Evolutionary conservation across 192 early-diverging fungal species (phyloP).

Genomic region (Coemansia sp.): DNA sequence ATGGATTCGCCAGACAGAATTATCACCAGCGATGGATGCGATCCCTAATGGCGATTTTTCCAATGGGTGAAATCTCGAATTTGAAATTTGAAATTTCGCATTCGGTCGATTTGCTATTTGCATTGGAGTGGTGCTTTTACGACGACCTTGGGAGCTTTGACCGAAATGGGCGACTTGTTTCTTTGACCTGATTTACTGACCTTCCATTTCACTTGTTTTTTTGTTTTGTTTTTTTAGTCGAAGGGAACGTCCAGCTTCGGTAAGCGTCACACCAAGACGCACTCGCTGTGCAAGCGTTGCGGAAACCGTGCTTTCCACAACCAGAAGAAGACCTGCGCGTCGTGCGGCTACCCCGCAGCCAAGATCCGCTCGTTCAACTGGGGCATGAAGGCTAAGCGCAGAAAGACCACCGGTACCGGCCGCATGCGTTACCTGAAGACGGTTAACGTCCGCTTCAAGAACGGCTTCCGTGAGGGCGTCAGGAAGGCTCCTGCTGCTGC

Average conservation of each 20-base stretch:
- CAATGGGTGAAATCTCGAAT: background rate
- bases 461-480: slow-evolving; percentile 89
- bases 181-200: background rate
- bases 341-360: slow-evolving; percentile 97
- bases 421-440: slow-evolving; percentile 96
- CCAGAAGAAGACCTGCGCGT: slow-evolving; percentile 99
- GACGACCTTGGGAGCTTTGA: too few species aligned
- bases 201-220: background rate
- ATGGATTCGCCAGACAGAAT: background rate
- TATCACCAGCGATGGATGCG: background rate
- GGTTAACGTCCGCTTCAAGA: slow-evolving; percentile 92
- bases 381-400: slow-evolving; percentile 92
- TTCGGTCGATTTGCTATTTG: background rate
- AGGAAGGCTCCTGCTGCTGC: slow-evolving; percentile 13
- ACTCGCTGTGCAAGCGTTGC: slow-evolving; percentile 97
- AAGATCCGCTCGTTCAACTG: slow-evolving; percentile 98
- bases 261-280: slow-evolving; percentile 99
- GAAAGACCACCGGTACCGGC: slow-evolving; percentile 99
- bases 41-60: too few species aligned
- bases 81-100: background rate
- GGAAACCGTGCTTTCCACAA: slow-evolving; percentile 97
- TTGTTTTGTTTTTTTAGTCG: slow-evolving; percentile 54
- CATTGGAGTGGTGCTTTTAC: background rate
- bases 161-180: background rate
- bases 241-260: slow-evolving; percentile 99